These are phyloP conservation scores for Lepiota brunneoincarnata DNA, from an alignment of 768 basidiomycete genomes.

Conservation along the genomic window DNA sequence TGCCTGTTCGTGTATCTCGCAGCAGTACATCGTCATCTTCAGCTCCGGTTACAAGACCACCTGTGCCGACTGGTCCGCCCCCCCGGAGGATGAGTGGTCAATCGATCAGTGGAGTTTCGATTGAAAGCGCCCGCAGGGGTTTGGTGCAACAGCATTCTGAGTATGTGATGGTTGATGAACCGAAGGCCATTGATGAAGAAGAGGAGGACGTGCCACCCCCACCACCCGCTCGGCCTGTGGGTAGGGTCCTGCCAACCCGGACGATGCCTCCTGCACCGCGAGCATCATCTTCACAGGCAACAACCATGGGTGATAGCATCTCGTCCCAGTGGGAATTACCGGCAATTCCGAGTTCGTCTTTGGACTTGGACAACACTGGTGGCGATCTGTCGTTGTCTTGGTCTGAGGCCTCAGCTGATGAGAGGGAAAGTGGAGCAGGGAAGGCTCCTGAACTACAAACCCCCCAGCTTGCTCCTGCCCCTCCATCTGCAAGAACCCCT, in stretches of 20 bases:
- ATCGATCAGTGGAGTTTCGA: constrained; percentile 17
- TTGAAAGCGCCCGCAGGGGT: constrained; percentile 14
- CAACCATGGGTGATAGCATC: constrained; percentile 34
- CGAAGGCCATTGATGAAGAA: constrained; percentile 27
- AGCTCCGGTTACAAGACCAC: constrained; percentile 42
- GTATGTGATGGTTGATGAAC: constrained; percentile 65
- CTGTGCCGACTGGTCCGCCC: constrained; percentile 37
- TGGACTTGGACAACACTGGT: constrained; percentile 45
- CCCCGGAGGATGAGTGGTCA: constrained; percentile 38
- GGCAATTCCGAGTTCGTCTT: constrained; percentile 48
- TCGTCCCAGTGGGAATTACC: constrained; percentile 66
- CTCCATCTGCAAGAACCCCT: constrained; percentile 12
- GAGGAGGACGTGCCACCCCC: constrained; percentile 40
- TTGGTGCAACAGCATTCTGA: constrained; percentile 39
- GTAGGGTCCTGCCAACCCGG: constrained; percentile 38
- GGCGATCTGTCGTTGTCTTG: constrained; percentile 57
- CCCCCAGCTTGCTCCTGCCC: constrained; percentile 7
- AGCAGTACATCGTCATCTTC: constrained; percentile 17
- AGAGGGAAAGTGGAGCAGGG: background rate
- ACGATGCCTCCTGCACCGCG: constrained; percentile 27
- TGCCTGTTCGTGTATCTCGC: constrained; percentile 42
- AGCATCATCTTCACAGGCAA: constrained; percentile 17
- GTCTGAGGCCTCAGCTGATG: constrained; percentile 42
- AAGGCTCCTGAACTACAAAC: constrained; percentile 19
- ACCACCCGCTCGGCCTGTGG: constrained; percentile 44